A percentile compares a stretch with the other conserved stretches of the same genome.
phyloP scores from a whole-genome alignment of 2,329 filamentous ascomycete species.

The Sporothrix luriei region DNA sequence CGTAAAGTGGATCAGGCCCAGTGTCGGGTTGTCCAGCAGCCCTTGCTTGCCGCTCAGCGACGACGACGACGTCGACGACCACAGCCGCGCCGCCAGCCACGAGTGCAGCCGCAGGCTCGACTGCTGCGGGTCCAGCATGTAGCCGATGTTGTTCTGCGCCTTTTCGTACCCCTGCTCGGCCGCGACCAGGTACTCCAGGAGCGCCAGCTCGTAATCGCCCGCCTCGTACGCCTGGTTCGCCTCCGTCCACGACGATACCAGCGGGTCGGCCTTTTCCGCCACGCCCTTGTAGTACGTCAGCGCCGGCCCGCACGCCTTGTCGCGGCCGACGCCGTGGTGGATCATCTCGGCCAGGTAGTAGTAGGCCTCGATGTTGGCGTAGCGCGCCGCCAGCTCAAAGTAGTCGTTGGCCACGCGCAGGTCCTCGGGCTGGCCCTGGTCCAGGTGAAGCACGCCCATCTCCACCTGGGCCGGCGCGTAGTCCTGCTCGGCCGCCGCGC shows the following conservation, averaged over 20 bases:
- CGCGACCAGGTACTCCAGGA: slow-evolving; percentile 81
- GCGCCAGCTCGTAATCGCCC: slow-evolving; percentile 76
- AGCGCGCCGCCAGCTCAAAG: slow-evolving; percentile 82
- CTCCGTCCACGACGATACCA: slow-evolving; percentile 78
- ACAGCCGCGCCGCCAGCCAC: slow-evolving; percentile 45
- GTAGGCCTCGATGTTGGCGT: slow-evolving; percentile 82
- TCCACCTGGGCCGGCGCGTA: slow-evolving; percentile 78
- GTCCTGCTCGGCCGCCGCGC: slow-evolving; percentile 78
- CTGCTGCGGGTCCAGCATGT: slow-evolving; percentile 74
- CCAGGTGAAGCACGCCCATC: slow-evolving; percentile 80
- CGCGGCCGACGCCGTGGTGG: slow-evolving; percentile 75
- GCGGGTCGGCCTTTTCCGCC: slow-evolving; percentile 69
- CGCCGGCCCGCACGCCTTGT: slow-evolving; percentile 75
- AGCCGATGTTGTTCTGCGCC: slow-evolving; percentile 88
- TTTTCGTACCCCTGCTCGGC: slow-evolving; percentile 91
- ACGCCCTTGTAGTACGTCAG: slow-evolving; percentile 81
- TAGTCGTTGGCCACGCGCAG: slow-evolving; percentile 78
- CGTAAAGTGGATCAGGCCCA: slow-evolving; percentile 92
- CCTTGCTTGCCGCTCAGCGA: slow-evolving; percentile 26
- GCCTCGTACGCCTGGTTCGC: slow-evolving; percentile 80
- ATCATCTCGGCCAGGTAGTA: slow-evolving; percentile 91
- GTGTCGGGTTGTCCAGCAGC: slow-evolving; percentile 55
- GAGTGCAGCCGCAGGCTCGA: slow-evolving; percentile 61
- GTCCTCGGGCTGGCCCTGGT: slow-evolving; percentile 72
- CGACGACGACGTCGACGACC: neutral